Evolutionary conservation across 2,329 filamentous ascomycete species (phyloP).

Genomic region (Aureobasidium sp.): DNA sequence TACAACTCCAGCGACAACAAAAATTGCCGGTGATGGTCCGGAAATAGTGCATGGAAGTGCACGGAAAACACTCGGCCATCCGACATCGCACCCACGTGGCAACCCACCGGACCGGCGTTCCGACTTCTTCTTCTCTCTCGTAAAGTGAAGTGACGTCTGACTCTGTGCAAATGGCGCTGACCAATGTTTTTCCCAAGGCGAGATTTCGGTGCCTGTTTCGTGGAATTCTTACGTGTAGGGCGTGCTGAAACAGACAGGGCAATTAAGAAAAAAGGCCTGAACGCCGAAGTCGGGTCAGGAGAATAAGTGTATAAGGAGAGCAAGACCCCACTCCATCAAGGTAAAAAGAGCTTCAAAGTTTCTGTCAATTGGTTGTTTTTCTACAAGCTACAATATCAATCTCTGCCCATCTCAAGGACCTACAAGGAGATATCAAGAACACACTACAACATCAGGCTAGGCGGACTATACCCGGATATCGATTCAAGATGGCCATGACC

Average conservation of each 20-base stretch:
- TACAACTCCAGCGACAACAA: too few species aligned
- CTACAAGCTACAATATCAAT: background rate
- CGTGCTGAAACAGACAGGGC: background rate
- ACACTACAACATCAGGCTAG: background rate
- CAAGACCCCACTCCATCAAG: background rate
- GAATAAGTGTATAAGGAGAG: background rate
- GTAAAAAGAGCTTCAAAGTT: background rate
- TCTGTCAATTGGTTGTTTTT: background rate
- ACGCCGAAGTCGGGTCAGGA: background rate
- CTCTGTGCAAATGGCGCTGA: too few species aligned
- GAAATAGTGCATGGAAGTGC: too few species aligned
- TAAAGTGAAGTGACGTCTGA: slow-evolving; percentile 3
- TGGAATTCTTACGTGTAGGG: background rate
- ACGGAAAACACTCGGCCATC: background rate
- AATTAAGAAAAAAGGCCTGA: background rate
- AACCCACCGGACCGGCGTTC: background rate
- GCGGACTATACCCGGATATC: background rate
- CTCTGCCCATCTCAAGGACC: background rate
- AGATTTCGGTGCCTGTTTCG: background rate
- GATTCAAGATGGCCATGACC: slow-evolving; percentile 1
- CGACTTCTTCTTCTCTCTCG: background rate
- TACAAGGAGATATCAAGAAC: background rate
- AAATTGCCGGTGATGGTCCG: too few species aligned
- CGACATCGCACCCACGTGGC: slow-evolving; percentile 4
- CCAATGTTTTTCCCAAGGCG: background rate